Evolutionary conservation across 2,329 filamentous ascomycete species (phyloP), one percentile per base, ranked within the genome.

Genomic region (Penicillium freii): DNA sequence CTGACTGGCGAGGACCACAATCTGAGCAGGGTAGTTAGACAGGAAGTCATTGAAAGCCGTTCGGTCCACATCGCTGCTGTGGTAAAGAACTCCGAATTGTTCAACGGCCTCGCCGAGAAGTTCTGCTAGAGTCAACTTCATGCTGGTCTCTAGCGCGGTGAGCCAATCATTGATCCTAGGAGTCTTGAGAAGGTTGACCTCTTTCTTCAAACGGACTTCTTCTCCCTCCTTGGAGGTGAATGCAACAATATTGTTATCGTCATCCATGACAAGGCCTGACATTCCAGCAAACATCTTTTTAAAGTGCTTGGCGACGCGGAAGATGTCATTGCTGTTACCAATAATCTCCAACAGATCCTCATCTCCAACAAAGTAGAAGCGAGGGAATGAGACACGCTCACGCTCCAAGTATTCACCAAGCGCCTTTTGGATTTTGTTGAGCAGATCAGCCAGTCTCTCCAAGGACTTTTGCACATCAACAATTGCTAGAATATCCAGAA

Each of bases 211-310:
- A 61, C 83, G 83, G 49, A 99, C 91, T 61, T 87, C 83, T 75
- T 99, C 94, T 51, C 89, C 92, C 76, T 99, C 95, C 71, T 96
- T 97, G 0, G 94, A 99, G 2, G 89, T 94, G 68, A 97, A 93
- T 7, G 92, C 93, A 27, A 89, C 88, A 62, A 99, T 97, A 61
- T 91, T 86, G 27, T 87, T 86, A 67, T 97, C 90, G 54, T 97
- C 92, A 64, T 96, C 91, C 81, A 97, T 93, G 42, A 92, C 81
- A 36, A 99, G 83, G 4, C 94, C 94, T 5, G 89, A 93, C 47
- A 99, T 82, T 61, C 94, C 94, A 62, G 95, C 94, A 80, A 99
- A 99, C 94, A 99, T 99, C 81, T 99, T 99, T 75, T 96, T 93
- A 81, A 99, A 92, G 79, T 99, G 95, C 75, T 99, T 99, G 40